Conservation (phyloP, 139 green algal species). For the Asterochloris sp. region DNA sequence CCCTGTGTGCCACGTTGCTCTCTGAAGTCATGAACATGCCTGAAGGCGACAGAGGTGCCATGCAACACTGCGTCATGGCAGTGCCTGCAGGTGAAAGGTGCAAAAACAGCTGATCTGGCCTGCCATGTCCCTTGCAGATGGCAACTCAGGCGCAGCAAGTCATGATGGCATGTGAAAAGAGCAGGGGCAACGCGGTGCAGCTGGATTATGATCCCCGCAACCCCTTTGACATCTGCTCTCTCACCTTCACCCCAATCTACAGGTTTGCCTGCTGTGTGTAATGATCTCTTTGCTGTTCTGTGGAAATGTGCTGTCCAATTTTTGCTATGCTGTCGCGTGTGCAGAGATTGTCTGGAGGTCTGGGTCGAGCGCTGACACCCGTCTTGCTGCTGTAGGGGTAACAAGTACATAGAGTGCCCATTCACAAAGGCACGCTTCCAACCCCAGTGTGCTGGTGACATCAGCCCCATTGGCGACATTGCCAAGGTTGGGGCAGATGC, state of each 20-base stretch:
- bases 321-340: not conserved
- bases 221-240: slow-evolving; percentile 94
- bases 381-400: slow-evolving; percentile 18
- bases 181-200: slow-evolving; percentile 75
- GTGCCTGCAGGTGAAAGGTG: not conserved
- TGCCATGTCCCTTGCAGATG: slow-evolving; percentile 40
- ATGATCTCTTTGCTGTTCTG: not conserved
- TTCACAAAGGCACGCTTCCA: slow-evolving; percentile 89
- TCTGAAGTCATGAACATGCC: too few relatives aligned
- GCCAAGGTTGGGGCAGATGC: slow-evolving; percentile 82
- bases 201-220: slow-evolving; percentile 98
- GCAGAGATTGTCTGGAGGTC: not conserved
- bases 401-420: slow-evolving; percentile 64
- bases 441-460: slow-evolving; percentile 74
- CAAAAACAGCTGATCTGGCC: not conserved
- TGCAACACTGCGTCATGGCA: not conserved
- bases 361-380: not conserved
- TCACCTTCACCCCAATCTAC: slow-evolving; percentile 97
- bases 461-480: slow-evolving; percentile 86
- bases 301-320: not conserved
- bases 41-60: too few relatives aligned
- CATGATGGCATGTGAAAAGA: slow-evolving; percentile 91
- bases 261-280: slow-evolving; percentile 25
- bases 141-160: slow-evolving; percentile 82
- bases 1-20: not conserved